Conservation (phyloP, 495 filamentous ascomycete species). For the Pyrenula aspistea region DNA sequence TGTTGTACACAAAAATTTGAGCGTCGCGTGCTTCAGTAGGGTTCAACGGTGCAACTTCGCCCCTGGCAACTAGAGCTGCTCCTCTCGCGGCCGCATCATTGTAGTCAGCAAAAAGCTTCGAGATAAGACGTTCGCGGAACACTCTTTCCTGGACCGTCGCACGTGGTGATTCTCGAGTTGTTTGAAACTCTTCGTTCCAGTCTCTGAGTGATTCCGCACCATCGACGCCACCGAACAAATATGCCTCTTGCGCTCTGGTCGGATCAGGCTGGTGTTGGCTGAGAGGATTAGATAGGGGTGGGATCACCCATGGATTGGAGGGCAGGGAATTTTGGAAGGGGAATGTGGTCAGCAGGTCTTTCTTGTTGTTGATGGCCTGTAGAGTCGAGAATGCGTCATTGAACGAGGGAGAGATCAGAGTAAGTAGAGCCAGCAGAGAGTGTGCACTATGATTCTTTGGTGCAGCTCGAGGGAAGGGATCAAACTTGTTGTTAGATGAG, state of each 20-base stretch:
- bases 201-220: constrained; percentile 89
- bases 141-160: constrained; percentile 92
- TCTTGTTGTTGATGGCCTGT: constrained; percentile 68
- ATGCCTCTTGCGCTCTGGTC: constrained; percentile 85
- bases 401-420: constrained; percentile 73
- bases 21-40: constrained; percentile 86
- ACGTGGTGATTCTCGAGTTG: constrained; percentile 82
- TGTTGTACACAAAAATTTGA: constrained; percentile 99
- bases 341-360: constrained; percentile 84
- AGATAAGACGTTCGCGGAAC: constrained; percentile 85
- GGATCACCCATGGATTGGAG: constrained; percentile 84
- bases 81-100: constrained; percentile 89
- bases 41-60: constrained; percentile 92
- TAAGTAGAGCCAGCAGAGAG: constrained; percentile 73
- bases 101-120: constrained; percentile 95
- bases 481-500: constrained; percentile 80
- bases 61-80: constrained; percentile 84
- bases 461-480: constrained; percentile 62
- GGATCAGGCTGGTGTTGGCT: constrained; percentile 69
- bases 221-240: constrained; percentile 77
- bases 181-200: constrained; percentile 99
- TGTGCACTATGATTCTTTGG: constrained; percentile 65
- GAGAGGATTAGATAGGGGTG: constrained; percentile 46
- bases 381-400: constrained; percentile 55
- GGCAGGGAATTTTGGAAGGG: constrained; percentile 90